Evolutionary conservation across 78 protist genomes (phyloP).

Genomic region (Ministeria vibrans): DNA sequence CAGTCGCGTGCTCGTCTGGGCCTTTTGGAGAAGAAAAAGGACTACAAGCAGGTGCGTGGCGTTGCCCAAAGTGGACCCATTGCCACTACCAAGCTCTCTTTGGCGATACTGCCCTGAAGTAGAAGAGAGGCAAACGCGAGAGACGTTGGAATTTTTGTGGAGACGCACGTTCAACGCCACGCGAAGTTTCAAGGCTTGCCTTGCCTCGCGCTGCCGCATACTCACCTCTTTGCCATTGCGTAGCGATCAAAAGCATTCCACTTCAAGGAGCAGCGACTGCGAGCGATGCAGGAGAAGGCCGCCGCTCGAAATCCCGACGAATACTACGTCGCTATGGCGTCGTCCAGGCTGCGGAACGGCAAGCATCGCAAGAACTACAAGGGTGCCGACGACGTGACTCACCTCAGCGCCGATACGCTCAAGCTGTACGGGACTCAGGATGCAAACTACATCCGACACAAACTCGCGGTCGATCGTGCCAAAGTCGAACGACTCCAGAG

Average conservation of each 20-base stretch:
- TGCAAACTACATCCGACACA: not conserved
- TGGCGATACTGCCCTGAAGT: no score
- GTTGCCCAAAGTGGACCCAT: no score
- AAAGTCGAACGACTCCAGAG: not conserved
- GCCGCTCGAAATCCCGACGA: not conserved
- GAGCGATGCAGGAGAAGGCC: slow-evolving; percentile 13
- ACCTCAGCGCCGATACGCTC: not conserved
- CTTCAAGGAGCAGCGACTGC: not conserved
- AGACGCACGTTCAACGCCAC: no score
- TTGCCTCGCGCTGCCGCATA: no score
- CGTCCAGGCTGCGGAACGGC: not conserved
- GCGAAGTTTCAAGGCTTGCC: no score
- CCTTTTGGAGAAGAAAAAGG: not conserved
- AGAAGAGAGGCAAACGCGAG: no score
- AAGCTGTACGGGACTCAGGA: not conserved
- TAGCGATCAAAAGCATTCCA: no score
- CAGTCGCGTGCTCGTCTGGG: not conserved
- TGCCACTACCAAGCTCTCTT: no score
- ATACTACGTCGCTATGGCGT: not conserved
- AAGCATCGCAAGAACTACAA: not conserved
- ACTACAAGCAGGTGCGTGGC: no score
- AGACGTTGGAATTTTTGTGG: no score
- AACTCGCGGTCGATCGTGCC: not conserved
- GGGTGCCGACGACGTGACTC: not conserved
- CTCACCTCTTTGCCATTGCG: no score